A percentile compares a stretch with the other conserved stretches of the same genome.
phyloP scores from a whole-genome alignment of 768 basidiomycete species.

The Gymnopilus dilepis region DNA sequence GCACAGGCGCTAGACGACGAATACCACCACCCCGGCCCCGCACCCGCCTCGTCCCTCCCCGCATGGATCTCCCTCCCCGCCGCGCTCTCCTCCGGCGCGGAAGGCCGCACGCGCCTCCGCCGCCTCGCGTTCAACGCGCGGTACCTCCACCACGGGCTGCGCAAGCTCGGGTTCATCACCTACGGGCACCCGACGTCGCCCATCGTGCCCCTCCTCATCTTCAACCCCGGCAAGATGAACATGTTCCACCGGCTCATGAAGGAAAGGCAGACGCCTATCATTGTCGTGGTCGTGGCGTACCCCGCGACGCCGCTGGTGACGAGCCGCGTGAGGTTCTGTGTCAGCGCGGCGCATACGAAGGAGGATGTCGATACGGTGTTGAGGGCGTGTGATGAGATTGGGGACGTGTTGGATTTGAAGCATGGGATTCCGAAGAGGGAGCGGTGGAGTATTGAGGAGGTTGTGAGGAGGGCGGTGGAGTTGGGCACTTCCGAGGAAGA shows the following conservation, averaged over 20 bases:
- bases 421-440: slow-evolving; percentile 60
- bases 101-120: slow-evolving; percentile 82
- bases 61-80: slow-evolving; percentile 80
- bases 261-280: slow-evolving; percentile 77
- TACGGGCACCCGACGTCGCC: slow-evolving; percentile 92
- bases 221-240: slow-evolving; percentile 93
- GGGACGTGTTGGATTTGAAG: slow-evolving; percentile 89
- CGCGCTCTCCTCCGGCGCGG: slow-evolving; percentile 76
- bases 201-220: slow-evolving; percentile 90
- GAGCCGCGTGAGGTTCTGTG: slow-evolving; percentile 89
- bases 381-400: slow-evolving; percentile 89
- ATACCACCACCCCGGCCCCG: slow-evolving; percentile 69
- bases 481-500: slow-evolving; percentile 44
- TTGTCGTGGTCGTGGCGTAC: slow-evolving; percentile 90
- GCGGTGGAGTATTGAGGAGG: slow-evolving; percentile 81
- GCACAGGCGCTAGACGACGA: slow-evolving; percentile 36
- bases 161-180: slow-evolving; percentile 95
- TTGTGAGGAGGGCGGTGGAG: slow-evolving; percentile 75
- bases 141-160: slow-evolving; percentile 85
- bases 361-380: slow-evolving; percentile 91
- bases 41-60: slow-evolving; percentile 67
- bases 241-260: slow-evolving; percentile 91
- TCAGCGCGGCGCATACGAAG: slow-evolving; percentile 95
- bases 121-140: slow-evolving; percentile 95
- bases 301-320: slow-evolving; percentile 91